Evolutionary conservation across 2,329 filamentous ascomycete species (phyloP).

Genomic region (Claviceps maximensis): DNA sequence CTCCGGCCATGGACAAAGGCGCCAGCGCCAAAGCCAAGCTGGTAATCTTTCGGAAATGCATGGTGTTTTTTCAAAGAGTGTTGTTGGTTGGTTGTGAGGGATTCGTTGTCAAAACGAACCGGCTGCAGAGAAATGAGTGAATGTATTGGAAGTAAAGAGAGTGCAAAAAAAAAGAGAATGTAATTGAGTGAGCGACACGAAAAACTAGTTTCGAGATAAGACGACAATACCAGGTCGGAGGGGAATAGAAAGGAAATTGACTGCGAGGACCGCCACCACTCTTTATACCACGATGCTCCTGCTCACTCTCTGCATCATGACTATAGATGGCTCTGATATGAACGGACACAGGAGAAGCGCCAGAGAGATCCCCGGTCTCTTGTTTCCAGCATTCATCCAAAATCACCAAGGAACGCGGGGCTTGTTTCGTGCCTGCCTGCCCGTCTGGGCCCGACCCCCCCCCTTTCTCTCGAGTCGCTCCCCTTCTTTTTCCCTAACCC

Average conservation of each 20-base stretch:
- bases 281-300: not conserved
- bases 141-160: not conserved
- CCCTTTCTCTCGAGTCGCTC: no score
- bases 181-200: not conserved
- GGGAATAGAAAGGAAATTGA: slow-evolving; percentile 9
- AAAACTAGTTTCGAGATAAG: not conserved
- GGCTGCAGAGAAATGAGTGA: not conserved
- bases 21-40: slow-evolving; percentile 5
- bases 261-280: not conserved
- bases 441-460: no score
- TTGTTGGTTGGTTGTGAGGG: not conserved
- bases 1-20: not conserved
- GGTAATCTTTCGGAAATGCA: slow-evolving; percentile 15
- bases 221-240: not conserved
- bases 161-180: not conserved
- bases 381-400: not conserved
- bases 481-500: no score
- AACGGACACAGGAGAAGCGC: not conserved
- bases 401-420: not conserved
- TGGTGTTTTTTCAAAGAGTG: not conserved
- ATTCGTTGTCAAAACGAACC: not conserved
- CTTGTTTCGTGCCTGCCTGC: not conserved
- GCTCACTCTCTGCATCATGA: no score
- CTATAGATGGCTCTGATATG: not conserved
- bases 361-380: not conserved